These are phyloP conservation scores for Chrysochromulina tobinii DNA, from an alignment of 78 protist species.

Conservation along the genomic window DNA sequence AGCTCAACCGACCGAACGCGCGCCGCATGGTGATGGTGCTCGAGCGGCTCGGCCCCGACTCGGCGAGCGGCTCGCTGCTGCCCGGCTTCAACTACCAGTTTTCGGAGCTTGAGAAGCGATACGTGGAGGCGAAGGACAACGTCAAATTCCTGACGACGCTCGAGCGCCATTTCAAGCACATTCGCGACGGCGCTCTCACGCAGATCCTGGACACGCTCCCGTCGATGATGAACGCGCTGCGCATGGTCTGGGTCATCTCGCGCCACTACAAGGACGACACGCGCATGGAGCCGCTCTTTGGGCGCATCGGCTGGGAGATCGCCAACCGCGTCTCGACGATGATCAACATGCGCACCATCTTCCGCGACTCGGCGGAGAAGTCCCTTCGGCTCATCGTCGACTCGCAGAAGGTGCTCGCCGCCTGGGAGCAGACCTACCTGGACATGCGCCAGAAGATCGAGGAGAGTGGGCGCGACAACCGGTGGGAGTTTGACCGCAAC, in stretches of 20 bases:
- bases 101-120: slow-evolving; percentile 48
- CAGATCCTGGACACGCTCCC: slow-evolving; percentile 70
- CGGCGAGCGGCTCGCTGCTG: neutral
- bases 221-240: slow-evolving; percentile 79
- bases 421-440: slow-evolving; percentile 17
- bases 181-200: slow-evolving; percentile 51
- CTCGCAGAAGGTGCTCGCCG: neutral
- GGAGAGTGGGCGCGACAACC: slow-evolving; percentile 62
- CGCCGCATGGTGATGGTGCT: slow-evolving; percentile 53
- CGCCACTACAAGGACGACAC: slow-evolving; percentile 81
- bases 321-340: slow-evolving; percentile 10
- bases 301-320: slow-evolving; percentile 63
- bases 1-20: slow-evolving; percentile 63
- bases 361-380: neutral
- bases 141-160: slow-evolving; percentile 86
- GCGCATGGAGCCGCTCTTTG: slow-evolving; percentile 75
- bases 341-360: neutral
- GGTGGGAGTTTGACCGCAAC: slow-evolving; percentile 86
- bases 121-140: slow-evolving; percentile 88
- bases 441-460: slow-evolving; percentile 72
- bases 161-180: slow-evolving; percentile 86
- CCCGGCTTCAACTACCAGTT: slow-evolving; percentile 15
- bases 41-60: neutral
- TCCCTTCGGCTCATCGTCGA: neutral
- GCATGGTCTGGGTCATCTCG: slow-evolving; percentile 92